phyloP scores from a whole-genome alignment of 331 rosid genomes.

The Cydonia oblonga region DNA sequence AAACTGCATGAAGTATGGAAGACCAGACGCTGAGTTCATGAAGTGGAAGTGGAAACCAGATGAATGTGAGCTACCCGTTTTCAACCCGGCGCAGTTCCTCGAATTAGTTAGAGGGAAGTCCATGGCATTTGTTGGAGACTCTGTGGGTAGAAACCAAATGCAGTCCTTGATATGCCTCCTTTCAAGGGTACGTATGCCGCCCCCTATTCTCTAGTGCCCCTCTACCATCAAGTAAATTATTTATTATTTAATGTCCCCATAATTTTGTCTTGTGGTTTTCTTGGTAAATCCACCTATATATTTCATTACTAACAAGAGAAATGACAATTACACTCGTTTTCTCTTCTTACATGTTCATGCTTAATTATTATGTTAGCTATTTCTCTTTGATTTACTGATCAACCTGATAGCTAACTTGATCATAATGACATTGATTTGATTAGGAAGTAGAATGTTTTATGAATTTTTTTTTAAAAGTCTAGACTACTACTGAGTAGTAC shows the following conservation, averaged over 20 bases:
- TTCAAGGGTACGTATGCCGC: constrained; percentile 42
- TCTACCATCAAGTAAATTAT: not conserved
- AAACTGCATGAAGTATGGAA: constrained; percentile 81
- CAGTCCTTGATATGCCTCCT: constrained; percentile 87
- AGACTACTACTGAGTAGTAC: no score
- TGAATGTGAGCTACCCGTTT: constrained; percentile 63
- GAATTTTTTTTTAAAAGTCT: not conserved
- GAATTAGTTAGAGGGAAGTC: constrained; percentile 62
- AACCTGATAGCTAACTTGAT: no score
- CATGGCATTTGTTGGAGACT: constrained; percentile 91
- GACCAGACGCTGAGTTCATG: constrained; percentile 75
- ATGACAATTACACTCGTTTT: no score
- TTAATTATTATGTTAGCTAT: no score
- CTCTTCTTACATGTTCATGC: no score
- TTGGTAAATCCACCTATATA: no score
- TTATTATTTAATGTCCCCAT: not conserved
- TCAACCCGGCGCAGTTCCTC: constrained; percentile 75
- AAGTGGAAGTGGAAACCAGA: constrained; percentile 91
- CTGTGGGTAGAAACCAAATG: constrained; percentile 90
- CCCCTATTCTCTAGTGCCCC: not conserved
- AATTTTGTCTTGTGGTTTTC: not conserved
- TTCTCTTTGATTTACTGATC: no score
- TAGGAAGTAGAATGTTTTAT: no score
- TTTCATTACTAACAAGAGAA: not conserved
- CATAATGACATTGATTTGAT: no score